Conservation (phyloP, 495 filamentous ascomycete genomes). For the Podospora comata region DNA sequence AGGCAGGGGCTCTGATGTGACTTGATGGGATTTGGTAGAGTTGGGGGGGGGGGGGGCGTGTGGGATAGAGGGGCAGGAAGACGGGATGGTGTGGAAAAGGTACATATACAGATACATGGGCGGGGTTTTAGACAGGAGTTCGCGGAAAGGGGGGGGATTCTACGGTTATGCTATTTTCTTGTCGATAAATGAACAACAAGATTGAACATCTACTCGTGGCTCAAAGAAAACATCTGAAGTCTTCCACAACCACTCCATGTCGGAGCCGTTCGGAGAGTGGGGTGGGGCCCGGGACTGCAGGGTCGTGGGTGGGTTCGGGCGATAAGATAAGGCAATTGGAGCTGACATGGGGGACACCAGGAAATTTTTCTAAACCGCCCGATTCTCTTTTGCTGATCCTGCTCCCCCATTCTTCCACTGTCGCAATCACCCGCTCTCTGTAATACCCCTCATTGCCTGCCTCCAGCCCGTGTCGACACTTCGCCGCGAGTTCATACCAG, state of each 20-base stretch:
- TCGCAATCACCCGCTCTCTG: background rate
- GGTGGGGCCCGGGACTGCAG: background rate
- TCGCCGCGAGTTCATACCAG: background rate
- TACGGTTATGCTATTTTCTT: background rate
- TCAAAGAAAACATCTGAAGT: background rate
- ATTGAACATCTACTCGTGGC: background rate
- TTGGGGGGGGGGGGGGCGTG: background rate
- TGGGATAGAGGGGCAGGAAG: background rate
- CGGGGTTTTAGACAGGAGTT: background rate
- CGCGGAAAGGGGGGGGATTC: background rate
- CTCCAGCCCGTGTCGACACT: background rate
- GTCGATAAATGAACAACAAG: background rate
- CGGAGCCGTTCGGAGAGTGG: background rate
- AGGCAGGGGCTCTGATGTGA: background rate
- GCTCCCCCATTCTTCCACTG: background rate
- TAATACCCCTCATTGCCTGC: background rate
- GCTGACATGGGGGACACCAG: background rate
- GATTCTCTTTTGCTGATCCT: background rate
- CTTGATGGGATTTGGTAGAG: background rate
- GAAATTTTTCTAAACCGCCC: background rate
- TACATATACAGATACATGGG: background rate
- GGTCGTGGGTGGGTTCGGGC: background rate
- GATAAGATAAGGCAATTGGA: background rate
- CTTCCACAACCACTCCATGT: background rate
- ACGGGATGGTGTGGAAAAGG: background rate